These are phyloP conservation scores for Fusarium sp. DNA, from an alignment of 2,329 filamentous ascomycete species.

Conservation along the genomic window DNA sequence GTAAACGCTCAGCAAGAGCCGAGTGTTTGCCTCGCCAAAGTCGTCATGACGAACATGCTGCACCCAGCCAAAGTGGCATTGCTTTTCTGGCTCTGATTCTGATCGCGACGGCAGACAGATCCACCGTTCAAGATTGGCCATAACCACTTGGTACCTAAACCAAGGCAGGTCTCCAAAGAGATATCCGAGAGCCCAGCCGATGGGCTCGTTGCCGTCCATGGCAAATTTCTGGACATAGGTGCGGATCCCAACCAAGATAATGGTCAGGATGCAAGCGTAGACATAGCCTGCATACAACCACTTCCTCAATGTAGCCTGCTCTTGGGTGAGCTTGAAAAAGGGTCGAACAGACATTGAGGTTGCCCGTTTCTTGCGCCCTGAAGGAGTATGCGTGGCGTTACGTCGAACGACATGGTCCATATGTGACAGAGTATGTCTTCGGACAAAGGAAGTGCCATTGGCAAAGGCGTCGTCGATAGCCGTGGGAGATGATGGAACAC, in stretches of 20 bases:
- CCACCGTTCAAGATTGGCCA: constrained; percentile 78
- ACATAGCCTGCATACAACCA: constrained; percentile 87
- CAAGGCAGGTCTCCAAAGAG: constrained; percentile 81
- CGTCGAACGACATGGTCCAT: constrained; percentile 50
- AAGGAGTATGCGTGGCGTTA: constrained; percentile 66
- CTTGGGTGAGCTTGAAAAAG: constrained; percentile 83
- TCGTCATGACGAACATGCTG: constrained; percentile 72
- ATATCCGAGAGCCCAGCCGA: constrained; percentile 94
- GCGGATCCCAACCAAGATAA: constrained; percentile 79
- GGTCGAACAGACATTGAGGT: constrained; percentile 74
- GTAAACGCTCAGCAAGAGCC: constrained; percentile 81
- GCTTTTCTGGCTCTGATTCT: constrained; percentile 45
- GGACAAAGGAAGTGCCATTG: constrained; percentile 38
- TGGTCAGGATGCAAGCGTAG: constrained; percentile 73
- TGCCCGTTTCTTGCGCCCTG: constrained; percentile 74
- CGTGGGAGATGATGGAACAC: constrained; percentile 32
- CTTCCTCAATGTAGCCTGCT: constrained; percentile 81
- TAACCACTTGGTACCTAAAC: constrained; percentile 79
- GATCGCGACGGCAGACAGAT: constrained; percentile 73
- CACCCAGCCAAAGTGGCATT: constrained; percentile 68
- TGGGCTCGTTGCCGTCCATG: constrained; percentile 79
- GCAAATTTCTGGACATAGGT: constrained; percentile 75
- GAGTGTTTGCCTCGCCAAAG: constrained; percentile 82
- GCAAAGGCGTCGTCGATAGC: constrained; percentile 30
- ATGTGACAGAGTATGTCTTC: constrained; percentile 67